phyloP scores from a whole-genome alignment of 768 basidiomycete species.

The Gymnopilus junonius region DNA sequence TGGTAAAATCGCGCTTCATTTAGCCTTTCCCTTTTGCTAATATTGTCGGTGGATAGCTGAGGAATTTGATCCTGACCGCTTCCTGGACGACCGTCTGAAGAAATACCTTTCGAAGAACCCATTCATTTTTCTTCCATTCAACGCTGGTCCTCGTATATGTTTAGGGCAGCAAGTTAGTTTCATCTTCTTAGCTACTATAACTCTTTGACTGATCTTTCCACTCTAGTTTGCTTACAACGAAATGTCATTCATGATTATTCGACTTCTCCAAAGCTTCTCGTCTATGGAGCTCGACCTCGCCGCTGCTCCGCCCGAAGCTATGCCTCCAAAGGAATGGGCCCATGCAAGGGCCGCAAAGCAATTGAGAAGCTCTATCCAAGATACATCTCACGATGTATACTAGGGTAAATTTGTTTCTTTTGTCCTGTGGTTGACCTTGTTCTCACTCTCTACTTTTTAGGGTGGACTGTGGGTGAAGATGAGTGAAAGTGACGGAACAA shows the following conservation, averaged over 20 bases:
- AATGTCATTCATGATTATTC: slow-evolving; percentile 66
- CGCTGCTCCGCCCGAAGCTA: slow-evolving; percentile 47
- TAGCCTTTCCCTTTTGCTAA: not conserved
- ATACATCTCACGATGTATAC: slow-evolving; percentile 59
- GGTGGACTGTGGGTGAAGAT: slow-evolving; percentile 60
- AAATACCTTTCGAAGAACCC: slow-evolving; percentile 64
- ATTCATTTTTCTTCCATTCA: slow-evolving; percentile 74
- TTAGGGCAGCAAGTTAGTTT: slow-evolving; percentile 43
- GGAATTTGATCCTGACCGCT: slow-evolving; percentile 66
- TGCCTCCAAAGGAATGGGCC: slow-evolving; percentile 53
- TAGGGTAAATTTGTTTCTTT: slow-evolving; percentile 34
- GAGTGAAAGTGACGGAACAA: slow-evolving; percentile 36
- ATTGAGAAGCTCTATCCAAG: slow-evolving; percentile 55
- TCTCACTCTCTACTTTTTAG: slow-evolving; percentile 25
- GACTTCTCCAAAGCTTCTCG: slow-evolving; percentile 61
- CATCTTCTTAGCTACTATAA: not conserved
- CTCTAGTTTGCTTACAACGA: slow-evolving; percentile 60
- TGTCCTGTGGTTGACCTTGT: not conserved
- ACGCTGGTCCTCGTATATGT: slow-evolving; percentile 70
- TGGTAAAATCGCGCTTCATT: slow-evolving; percentile 35
- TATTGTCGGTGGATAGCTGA: slow-evolving; percentile 34
- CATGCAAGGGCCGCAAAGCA: slow-evolving; percentile 47
- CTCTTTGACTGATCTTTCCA: not conserved
- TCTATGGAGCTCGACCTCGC: slow-evolving; percentile 49
- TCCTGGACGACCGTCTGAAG: slow-evolving; percentile 58